Base-by-base conservation (phyloP, 2,329 filamentous ascomycete species). In the Ceratocystis cacaofunesta region DNA sequence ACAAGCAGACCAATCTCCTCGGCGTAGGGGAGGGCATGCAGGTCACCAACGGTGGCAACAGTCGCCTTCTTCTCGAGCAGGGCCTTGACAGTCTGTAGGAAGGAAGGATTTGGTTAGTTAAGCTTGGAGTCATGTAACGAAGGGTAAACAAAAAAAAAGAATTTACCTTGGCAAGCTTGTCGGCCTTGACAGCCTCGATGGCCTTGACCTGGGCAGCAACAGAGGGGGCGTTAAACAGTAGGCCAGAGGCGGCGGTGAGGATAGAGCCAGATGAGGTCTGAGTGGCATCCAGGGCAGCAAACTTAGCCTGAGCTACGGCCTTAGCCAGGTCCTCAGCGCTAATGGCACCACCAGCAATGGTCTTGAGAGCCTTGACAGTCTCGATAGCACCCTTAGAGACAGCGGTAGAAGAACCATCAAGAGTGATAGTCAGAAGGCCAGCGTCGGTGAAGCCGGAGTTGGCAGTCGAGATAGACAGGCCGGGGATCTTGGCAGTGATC, bases 1-100 rank as follows among this genome's bases (percentile, higher is more conserved):
- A 96, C 90, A 76, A 87, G 90, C 74, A 99, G 84, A 72, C 92
- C 95, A 75, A 99, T 82, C 75, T 99, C 94, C 78, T 92, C 89
- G 70, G 91, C 94, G 75, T 87, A 99, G 66, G 94, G 94, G 74
- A 99, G 85, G 72, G 87, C 83, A 77, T 90, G 88, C 72, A 99
- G 83, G 75, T 99, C 94, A 76, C 94, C 94, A 69, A 97, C 91
- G 67, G 90, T 82, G 69, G 90, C 88, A 69, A 96, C 89, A 64
- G 90, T 87, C 63, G 92, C 92, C 83, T 92, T 97, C 77, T 85
- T 85, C 70, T 92, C 88, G 70, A 97, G 80, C 71, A 96, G 82
- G 74, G 86, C 80, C 82, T 96, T 95, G 73, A 92, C 92, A 73
- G 88, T 85, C 92, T 97, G 73, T 62, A 62, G 44, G 65, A 58